These are phyloP conservation scores for Ulota crispa DNA, from an alignment of 225 moss, liverwort and hornwort species.

Conservation along the genomic window DNA sequence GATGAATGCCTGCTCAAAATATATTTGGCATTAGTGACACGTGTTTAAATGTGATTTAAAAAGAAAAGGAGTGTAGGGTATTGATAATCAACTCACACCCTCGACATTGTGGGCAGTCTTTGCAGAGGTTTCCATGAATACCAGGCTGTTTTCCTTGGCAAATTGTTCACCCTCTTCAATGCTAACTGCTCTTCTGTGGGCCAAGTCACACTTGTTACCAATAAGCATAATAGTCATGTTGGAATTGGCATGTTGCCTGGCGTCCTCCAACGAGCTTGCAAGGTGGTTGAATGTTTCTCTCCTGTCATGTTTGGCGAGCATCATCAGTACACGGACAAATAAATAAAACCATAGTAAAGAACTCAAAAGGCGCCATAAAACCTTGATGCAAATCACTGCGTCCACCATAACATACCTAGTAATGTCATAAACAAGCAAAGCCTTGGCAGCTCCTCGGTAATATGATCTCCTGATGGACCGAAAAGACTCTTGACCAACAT, in stretches of 20 bases:
- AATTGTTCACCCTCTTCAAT: slow-evolving; percentile 95
- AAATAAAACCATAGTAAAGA: neutral
- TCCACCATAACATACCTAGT: slow-evolving; percentile 34
- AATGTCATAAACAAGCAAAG: slow-evolving; percentile 57
- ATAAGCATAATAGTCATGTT: slow-evolving; percentile 98
- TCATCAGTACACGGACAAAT: slow-evolving; percentile 1
- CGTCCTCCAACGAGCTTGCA: slow-evolving; percentile 98
- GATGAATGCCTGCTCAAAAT: slow-evolving; percentile 70
- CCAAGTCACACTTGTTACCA: slow-evolving; percentile 88
- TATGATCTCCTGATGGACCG: slow-evolving; percentile 57
- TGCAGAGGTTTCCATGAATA: slow-evolving; percentile 94
- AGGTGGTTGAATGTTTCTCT: slow-evolving; percentile 97
- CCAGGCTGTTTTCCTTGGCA: slow-evolving; percentile 91
- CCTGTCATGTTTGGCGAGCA: slow-evolving; percentile 31
- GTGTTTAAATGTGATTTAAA: neutral
- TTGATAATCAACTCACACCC: slow-evolving; percentile 50
- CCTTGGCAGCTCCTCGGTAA: slow-evolving; percentile 55
- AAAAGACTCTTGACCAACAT: slow-evolving; percentile 88
- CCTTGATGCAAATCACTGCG: neutral
- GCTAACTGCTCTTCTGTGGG: slow-evolving; percentile 88
- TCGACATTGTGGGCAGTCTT: slow-evolving; percentile 92
- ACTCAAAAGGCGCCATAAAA: neutral
- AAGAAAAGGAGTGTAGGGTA: neutral
- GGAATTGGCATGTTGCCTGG: slow-evolving; percentile 92
- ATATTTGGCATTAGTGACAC: slow-evolving; percentile 2